Percentiles rank a stretch among this genome's conserved stretches.
Conservation (phyloP, 192 early-diverging fungal genomes). For the Backusella liffmaniae region DNA sequence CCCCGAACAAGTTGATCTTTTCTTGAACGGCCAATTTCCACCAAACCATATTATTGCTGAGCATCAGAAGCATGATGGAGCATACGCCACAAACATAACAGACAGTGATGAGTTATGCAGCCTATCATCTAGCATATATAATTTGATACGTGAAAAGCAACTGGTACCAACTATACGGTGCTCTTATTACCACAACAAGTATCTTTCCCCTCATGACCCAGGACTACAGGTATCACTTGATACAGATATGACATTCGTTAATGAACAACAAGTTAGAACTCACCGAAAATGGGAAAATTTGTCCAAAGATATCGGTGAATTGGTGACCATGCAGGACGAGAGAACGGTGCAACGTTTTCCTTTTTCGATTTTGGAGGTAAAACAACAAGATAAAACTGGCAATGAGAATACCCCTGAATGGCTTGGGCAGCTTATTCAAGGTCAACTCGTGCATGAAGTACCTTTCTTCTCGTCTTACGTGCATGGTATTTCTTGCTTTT, state of each 20-base stretch:
- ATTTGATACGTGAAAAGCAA: not conserved
- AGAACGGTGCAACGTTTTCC: not conserved
- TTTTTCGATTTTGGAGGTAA: not conserved
- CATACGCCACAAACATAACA: not conserved
- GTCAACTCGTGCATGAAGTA: slow-evolving; percentile 8
- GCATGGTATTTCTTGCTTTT: slow-evolving; percentile 4
- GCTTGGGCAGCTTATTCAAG: not conserved
- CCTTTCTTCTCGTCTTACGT: slow-evolving; percentile 7
- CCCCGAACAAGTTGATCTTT: not conserved
- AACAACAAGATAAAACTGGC: not conserved
- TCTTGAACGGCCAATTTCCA: not conserved
- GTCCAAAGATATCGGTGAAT: not conserved
- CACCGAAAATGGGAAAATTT: not conserved
- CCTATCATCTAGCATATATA: not conserved
- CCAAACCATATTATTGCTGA: not conserved
- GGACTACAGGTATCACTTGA: not conserved
- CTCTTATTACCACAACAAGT: not conserved
- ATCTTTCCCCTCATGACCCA: not conserved
- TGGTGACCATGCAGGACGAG: not conserved
- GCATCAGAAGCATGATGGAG: not conserved
- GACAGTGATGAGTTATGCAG: not conserved
- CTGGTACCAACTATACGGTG: not conserved
- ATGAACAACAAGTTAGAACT: not conserved
- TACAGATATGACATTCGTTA: slow-evolving; percentile 1
- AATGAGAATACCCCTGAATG: not conserved